Base-by-base conservation (phyloP, 805 yeast genomes). In the Candida pseudofarinosa region DNA sequence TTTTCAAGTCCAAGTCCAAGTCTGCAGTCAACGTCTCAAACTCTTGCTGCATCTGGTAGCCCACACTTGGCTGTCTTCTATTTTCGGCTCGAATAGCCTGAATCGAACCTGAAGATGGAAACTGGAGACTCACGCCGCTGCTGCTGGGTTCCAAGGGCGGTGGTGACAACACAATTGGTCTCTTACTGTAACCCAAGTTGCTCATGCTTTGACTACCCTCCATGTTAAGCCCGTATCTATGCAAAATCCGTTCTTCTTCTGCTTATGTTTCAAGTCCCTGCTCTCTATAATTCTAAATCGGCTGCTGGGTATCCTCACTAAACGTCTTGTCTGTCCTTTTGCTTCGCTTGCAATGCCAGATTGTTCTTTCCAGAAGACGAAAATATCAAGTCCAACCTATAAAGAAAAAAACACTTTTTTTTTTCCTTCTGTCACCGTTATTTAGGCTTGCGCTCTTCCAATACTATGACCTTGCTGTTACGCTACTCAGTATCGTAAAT, bases 21-120 rank as follows among this genome's bases (percentile, higher is more conserved):
- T 71, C 75, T 15, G 67, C 69, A 40, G 66, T 69, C 43, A 71
- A 57, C n/a, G 74, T 69, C 47, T 71, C 74, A 49, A 71, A 71
- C 53, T 71, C 76, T 39, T 71, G 73, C 51, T 71, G 74, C 52
- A 71, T 60, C 51, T 71, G 69, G 54, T 63, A 70, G 5, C 74
- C 74, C 18, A 70, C 76, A 48, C 71, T 65, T 50, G 63, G 73
- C 50, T 70, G 72, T 38, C 74, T 55, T 40, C 52, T 49, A n/a
- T 35, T 23, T 16, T 28, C 6, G 33, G 39, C 19, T 16, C 43
- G 32, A 14, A 33, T 19, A 13, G 34, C 33, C 33, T 20, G 12
- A 14, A 32, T 18, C 19, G 12, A 13, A 18, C 40, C 39, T 10
- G 18, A 20, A 4, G 28, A 23, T 19, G 40, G 34, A 32, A 32